Evolutionary conservation across 164 flowering plant species (phyloP).

Genomic region (Chimonanthus salicifolius): DNA sequence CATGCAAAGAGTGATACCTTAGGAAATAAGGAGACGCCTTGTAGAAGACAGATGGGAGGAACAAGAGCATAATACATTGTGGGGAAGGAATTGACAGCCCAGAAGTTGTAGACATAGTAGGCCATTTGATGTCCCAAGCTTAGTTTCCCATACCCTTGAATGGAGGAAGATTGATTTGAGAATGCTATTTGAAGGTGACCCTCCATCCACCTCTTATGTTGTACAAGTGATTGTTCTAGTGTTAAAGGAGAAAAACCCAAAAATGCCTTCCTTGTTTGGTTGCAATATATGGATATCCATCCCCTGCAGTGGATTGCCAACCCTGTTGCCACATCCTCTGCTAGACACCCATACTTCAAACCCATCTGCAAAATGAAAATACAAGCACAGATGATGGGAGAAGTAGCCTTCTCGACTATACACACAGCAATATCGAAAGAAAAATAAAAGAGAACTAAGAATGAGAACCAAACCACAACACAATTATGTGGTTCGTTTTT

Average conservation of each 20-base stretch:
- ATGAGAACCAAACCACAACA: too few species aligned
- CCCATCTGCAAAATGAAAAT: slow-evolving; percentile 43
- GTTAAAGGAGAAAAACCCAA: slow-evolving; percentile 51
- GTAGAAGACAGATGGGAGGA: slow-evolving; percentile 63
- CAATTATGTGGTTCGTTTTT: too few species aligned
- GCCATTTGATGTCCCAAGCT: slow-evolving; percentile 40
- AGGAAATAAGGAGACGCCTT: slow-evolving; percentile 54
- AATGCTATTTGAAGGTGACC: slow-evolving; percentile 59
- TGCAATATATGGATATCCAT: slow-evolving; percentile 56
- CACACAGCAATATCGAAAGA: too few species aligned
- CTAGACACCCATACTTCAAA: slow-evolving; percentile 55
- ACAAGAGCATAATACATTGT: slow-evolving; percentile 40
- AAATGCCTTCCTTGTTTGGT: slow-evolving; percentile 40
- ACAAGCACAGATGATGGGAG: neutral
- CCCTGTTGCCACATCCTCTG: slow-evolving; percentile 67
- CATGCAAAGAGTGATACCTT: neutral
- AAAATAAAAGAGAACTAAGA: too few species aligned
- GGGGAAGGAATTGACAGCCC: slow-evolving; percentile 52
- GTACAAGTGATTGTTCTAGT: slow-evolving; percentile 43
- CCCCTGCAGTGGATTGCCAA: slow-evolving; percentile 55
- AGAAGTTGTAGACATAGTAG: slow-evolving; percentile 41
- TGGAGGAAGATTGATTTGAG: slow-evolving; percentile 42
- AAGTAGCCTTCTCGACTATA: neutral
- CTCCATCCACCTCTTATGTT: slow-evolving; percentile 81
- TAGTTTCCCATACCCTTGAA: slow-evolving; percentile 43